Conservation (phyloP, 176 grass and related monocot species). For the Raddia guianensis region DNA sequence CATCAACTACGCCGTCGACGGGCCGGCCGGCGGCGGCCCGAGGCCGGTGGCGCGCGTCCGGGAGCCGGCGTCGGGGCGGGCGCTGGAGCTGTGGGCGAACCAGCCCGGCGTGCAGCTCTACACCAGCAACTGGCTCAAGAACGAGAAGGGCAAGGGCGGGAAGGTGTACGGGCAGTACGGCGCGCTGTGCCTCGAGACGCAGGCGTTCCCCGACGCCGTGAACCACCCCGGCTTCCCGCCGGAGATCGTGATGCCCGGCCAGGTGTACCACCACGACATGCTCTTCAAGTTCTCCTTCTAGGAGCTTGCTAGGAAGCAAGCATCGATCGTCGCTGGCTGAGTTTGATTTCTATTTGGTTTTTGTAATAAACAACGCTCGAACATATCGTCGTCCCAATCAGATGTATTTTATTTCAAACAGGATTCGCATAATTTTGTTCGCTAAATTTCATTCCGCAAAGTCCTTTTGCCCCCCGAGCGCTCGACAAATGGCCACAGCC, state of each 20-base stretch:
- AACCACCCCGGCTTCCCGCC: conserved; percentile 81
- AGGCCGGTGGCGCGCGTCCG: conserved; percentile 54
- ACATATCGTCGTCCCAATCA: too few species aligned
- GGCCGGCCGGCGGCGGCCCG: not conserved
- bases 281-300: conserved; percentile 60
- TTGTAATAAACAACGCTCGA: too few species aligned
- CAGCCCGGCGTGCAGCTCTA: conserved; percentile 95
- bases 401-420: too few species aligned
- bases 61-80: conserved; percentile 55
- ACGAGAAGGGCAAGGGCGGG: conserved; percentile 57
- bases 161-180: conserved; percentile 53
- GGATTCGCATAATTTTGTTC: too few species aligned
- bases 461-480: too few species aligned
- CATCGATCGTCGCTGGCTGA: too few species aligned
- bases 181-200: conserved; percentile 86
- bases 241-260: conserved; percentile 55
- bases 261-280: conserved; percentile 71
- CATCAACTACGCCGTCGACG: conserved; percentile 64
- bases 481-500: too few species aligned
- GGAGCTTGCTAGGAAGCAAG: too few species aligned
- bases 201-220: conserved; percentile 82
- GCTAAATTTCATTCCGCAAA: too few species aligned
- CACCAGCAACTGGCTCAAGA: conserved; percentile 62
- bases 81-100: conserved; percentile 75
- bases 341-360: too few species aligned